A percentile compares a stretch with the other conserved stretches of the same genome.
Evolutionary conservation across 495 filamentous ascomycete genomes (phyloP).

Genomic region (Neurospora tetrasperma): DNA sequence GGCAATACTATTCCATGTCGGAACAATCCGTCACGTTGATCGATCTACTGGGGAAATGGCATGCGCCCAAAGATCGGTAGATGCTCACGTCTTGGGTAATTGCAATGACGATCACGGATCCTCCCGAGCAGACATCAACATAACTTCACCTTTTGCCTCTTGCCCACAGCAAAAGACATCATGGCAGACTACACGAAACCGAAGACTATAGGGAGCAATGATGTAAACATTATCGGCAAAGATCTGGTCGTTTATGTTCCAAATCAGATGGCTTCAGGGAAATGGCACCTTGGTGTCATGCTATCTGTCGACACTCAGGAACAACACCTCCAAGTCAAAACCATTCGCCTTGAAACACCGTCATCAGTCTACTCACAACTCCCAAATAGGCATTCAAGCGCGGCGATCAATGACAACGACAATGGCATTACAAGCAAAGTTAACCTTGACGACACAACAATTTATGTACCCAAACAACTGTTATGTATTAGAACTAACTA

Average conservation of each 20-base stretch:
- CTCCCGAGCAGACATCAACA: not conserved
- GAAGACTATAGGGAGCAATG: not conserved
- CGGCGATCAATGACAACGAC: not conserved
- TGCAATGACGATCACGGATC: not conserved
- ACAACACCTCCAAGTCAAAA: not conserved
- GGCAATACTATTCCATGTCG: not conserved
- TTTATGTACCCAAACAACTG: not conserved
- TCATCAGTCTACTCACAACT: not conserved
- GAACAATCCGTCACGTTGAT: not conserved
- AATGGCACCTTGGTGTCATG: not conserved
- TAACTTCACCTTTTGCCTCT: not conserved
- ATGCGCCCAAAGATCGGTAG: not conserved
- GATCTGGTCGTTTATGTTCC: not conserved
- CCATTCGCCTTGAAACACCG: not conserved
- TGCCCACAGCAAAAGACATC: not conserved
- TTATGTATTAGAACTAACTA: not conserved
- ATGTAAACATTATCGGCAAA: not conserved
- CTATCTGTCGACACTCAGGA: not conserved
- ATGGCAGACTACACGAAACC: not conserved
- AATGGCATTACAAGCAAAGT: not conserved
- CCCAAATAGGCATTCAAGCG: not conserved
- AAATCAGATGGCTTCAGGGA: not conserved
- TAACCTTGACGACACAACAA: not conserved
- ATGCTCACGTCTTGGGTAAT: not conserved
- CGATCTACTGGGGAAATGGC: not conserved